Base-by-base conservation (phyloP, 176 grass and related monocot species). In the Lolium perenne region DNA sequence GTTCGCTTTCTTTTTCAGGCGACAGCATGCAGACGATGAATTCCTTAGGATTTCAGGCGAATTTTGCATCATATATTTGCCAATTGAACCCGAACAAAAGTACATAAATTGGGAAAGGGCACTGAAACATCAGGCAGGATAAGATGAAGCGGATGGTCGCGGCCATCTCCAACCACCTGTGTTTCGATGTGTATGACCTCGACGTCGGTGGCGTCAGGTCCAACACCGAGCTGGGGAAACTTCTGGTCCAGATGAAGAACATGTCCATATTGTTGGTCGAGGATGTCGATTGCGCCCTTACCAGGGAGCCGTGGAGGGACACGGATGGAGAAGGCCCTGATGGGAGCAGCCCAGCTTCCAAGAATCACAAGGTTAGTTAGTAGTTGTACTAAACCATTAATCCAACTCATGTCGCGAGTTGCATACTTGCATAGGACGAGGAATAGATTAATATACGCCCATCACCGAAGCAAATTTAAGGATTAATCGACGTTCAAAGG, bases 141-240 rank as follows among this genome's bases (percentile, higher is more conserved):
- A 72, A 72, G 43, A 71, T 81, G 70, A 77, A 82, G n/a, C n/a
- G 0, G 53, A 41, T 70, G n/a, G 21, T 55, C 65, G 88, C 91
- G 62, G 88, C 91, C 18, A 88, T 93, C 66, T 89, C 91, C 84
- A 87, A 82, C 66, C 54, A 86, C 40, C 83, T 83, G 74, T 79
- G 67, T n/a, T 92, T 88, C 49, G 90, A 92, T 79, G 83, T 92
- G 38, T 89, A 86, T 1, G 90, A 89, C 57, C 86, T 92, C 79
- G 83, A 89, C 14, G 65, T 89, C 78, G 58, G 72, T 18, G 57
- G n/a, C 65, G 90, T 89, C 86, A 76, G 86, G 65, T 85, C 86
- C 16, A 92, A 92, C 78, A 92, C 86, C 13, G 86, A 92, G 86
- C 78, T 92, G 2, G 79, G 90, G 90, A 92, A 92, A 61, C 78